Evolutionary conservation across 163 green algal species (phyloP).

Genomic region (Chlamydomonas reinhardtii): DNA sequence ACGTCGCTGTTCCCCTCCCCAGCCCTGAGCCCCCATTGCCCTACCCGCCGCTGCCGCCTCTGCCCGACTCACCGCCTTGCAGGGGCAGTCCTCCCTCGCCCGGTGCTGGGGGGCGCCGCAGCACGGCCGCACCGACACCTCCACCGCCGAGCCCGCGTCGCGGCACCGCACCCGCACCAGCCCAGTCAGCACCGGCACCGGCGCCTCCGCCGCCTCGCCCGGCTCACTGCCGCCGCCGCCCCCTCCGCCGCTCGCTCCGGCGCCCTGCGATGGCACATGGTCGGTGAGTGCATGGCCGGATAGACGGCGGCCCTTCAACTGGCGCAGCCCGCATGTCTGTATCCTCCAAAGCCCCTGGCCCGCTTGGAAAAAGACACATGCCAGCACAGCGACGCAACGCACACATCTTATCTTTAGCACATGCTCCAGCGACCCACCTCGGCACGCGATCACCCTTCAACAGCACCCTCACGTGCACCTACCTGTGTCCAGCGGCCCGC

Average conservation of each 20-base stretch:
- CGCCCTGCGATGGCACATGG: not conserved
- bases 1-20: too few species aligned
- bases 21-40: too few species aligned
- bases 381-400: too few species aligned
- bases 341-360: too few species aligned
- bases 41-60: not conserved
- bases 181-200: conserved; percentile 1
- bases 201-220: not conserved
- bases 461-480: not conserved
- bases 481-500: not conserved
- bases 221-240: not conserved
- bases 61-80: not conserved
- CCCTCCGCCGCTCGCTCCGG: not conserved
- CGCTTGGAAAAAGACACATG: too few species aligned
- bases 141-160: conserved; percentile 23
- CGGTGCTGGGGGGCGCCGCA: conserved; percentile 23
- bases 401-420: too few species aligned
- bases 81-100: not conserved
- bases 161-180: conserved; percentile 42
- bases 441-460: too few species aligned
- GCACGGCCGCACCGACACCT: conserved; percentile 39
- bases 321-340: too few species aligned
- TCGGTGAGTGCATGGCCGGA: too few species aligned
- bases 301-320: too few species aligned
- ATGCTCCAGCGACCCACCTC: too few species aligned